A percentile compares a stretch with the other conserved stretches of the same genome.
Evolutionary conservation across 2,329 filamentous ascomycete genomes (phyloP).

Genomic region (Phaeophleospora eucalypticola): DNA sequence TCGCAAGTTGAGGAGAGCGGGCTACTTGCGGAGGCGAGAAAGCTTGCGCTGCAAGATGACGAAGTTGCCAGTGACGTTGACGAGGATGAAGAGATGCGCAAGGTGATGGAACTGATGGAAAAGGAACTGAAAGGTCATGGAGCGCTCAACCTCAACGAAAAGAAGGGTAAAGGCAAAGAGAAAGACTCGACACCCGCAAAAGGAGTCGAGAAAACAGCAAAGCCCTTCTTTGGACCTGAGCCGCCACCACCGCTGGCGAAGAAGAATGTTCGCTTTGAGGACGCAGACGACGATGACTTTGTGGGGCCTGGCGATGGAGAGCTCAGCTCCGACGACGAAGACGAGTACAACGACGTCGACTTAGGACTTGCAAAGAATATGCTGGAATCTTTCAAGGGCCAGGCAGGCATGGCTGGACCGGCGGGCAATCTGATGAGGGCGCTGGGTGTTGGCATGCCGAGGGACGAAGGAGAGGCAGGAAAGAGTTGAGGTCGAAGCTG

Average conservation of each 20-base stretch:
- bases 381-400: slow-evolving; percentile 86
- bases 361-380: slow-evolving; percentile 87
- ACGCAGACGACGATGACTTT: slow-evolving; percentile 36
- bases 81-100: slow-evolving; percentile 58
- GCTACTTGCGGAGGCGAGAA: slow-evolving; percentile 33
- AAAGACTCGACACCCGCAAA: slow-evolving; percentile 22
- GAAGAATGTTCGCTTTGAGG: slow-evolving; percentile 28
- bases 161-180: slow-evolving; percentile 29
- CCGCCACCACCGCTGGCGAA: slow-evolving; percentile 26
- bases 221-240: slow-evolving; percentile 28
- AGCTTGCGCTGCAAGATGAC: slow-evolving; percentile 37
- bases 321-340: slow-evolving; percentile 39
- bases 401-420: slow-evolving; percentile 79
- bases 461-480: slow-evolving; percentile 57
- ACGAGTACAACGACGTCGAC: slow-evolving; percentile 67
- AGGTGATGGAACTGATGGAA: slow-evolving; percentile 67
- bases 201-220: slow-evolving; percentile 2
- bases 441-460: slow-evolving; percentile 77
- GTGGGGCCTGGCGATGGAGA: slow-evolving; percentile 36
- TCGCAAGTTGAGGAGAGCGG: slow-evolving; percentile 33
- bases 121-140: slow-evolving; percentile 66
- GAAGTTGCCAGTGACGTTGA: slow-evolving; percentile 43
- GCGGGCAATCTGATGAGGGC: slow-evolving; percentile 81
- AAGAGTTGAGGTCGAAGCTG: neutral
- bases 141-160: slow-evolving; percentile 50